A percentile compares a stretch with the other conserved stretches of the same genome.
Conservation (phyloP, 176 grass and related monocot genomes). For the Triticum monococcum region DNA sequence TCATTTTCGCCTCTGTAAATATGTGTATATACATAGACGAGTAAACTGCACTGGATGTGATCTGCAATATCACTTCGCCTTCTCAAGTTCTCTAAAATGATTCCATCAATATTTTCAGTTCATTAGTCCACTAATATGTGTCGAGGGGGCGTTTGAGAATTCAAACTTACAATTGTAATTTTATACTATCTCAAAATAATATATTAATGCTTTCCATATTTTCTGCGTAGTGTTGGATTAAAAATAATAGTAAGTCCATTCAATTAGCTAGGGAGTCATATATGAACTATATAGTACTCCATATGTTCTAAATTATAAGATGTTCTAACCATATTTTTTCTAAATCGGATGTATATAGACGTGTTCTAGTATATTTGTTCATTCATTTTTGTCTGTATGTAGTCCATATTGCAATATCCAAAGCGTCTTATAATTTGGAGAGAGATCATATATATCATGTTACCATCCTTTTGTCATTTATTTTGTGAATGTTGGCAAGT, state of each 20-base stretch:
- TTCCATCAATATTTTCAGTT: background rate
- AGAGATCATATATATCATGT: too few relatives aligned
- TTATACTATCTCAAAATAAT: background rate
- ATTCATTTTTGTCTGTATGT: too few relatives aligned
- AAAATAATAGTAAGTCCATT: background rate
- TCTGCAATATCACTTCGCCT: background rate
- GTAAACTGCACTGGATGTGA: background rate
- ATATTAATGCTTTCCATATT: background rate
- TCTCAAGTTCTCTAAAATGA: background rate
- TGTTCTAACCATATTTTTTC: too few relatives aligned
- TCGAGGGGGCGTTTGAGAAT: background rate
- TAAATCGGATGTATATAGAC: too few relatives aligned
- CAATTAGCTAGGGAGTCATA: background rate
- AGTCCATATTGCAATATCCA: too few relatives aligned
- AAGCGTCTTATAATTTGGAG: too few relatives aligned
- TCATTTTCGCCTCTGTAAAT: background rate
- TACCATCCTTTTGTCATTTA: background rate
- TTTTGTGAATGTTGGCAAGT: background rate
- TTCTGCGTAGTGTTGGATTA: background rate
- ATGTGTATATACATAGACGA: background rate
- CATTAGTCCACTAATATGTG: background rate
- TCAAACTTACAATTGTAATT: background rate
- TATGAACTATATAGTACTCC: background rate
- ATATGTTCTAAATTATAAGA: too few relatives aligned
- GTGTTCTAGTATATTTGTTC: too few relatives aligned